These are phyloP conservation scores for Diaporthe citri DNA, from an alignment of 2,329 filamentous ascomycete species.

Conservation along the genomic window DNA sequence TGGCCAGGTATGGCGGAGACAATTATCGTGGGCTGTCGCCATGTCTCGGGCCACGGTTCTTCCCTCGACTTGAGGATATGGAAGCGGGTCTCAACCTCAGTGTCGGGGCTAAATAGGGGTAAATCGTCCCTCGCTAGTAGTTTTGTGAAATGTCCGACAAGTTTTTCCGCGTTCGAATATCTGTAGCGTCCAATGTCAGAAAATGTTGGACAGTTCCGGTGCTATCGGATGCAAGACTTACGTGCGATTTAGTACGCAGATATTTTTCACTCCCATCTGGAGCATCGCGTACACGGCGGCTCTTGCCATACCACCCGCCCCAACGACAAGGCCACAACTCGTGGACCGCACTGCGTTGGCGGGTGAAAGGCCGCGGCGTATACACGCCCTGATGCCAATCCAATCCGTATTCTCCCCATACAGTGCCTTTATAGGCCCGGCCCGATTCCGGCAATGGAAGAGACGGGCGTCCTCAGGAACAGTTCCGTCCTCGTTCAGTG, in stretches of 20 bases:
- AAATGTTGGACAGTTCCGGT: not conserved
- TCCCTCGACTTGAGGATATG: conserved; percentile 69
- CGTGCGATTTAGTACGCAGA: conserved; percentile 82
- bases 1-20: conserved; percentile 83
- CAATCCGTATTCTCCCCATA: conserved; percentile 88
- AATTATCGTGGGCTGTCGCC: conserved; percentile 77
- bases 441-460: conserved; percentile 69
- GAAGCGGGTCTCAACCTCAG: conserved; percentile 59
- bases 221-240: conserved; percentile 21
- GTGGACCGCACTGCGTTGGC: conserved; percentile 72
- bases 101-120: conserved; percentile 57
- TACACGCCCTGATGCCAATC: conserved; percentile 81
- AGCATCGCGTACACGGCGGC: conserved; percentile 84
- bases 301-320: conserved; percentile 81
- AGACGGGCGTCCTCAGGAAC: conserved; percentile 68
- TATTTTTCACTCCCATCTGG: conserved; percentile 80
- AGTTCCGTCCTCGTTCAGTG: conserved; percentile 67
- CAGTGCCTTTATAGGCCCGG: conserved; percentile 75
- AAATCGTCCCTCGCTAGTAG: conserved; percentile 60
- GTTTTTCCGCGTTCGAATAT: conserved; percentile 71
- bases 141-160: conserved; percentile 78
- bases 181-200: conserved; percentile 17
- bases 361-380: conserved; percentile 79
- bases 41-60: conserved; percentile 74
- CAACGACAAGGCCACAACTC: conserved; percentile 70